phyloP scores from a whole-genome alignment of 441 rosid species.

The Syzygium malaccense region DNA sequence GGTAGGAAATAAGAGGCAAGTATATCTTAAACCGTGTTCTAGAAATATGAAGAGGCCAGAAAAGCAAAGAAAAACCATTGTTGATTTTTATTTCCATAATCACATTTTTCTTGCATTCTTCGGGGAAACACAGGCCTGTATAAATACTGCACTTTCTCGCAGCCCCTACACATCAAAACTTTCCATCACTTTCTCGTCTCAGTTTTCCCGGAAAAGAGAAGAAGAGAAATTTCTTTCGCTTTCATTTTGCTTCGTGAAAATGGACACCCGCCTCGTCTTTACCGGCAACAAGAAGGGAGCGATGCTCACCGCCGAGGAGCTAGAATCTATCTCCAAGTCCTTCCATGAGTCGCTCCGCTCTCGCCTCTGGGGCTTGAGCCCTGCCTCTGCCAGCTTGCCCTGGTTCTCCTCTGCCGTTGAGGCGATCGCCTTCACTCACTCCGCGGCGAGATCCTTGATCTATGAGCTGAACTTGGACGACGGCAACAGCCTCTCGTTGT shows the following conservation, averaged over 20 bases:
- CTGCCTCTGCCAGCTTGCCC: constrained; percentile 1
- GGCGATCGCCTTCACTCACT: background rate
- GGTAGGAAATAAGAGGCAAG: background rate
- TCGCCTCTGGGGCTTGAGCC: background rate
- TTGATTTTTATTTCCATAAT: background rate
- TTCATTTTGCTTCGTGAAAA: background rate
- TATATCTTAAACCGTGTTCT: background rate
- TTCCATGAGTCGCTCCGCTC: constrained; percentile 9
- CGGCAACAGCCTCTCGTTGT: background rate
- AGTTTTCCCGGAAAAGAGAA: background rate
- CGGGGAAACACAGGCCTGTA: background rate
- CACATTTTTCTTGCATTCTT: background rate
- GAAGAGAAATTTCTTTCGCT: background rate
- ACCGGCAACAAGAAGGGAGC: background rate
- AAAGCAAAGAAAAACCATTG: background rate
- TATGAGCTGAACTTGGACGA: background rate
- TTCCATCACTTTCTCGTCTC: background rate
- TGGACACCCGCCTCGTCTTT: background rate
- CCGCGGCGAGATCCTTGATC: background rate
- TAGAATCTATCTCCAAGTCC: background rate
- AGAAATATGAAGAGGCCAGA: background rate
- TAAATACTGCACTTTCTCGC: background rate
- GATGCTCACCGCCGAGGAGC: background rate
- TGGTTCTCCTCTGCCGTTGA: constrained; percentile 6
- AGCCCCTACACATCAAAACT: background rate